phyloP scores from a whole-genome alignment of 2,329 filamentous ascomycete genomes.

The Cryphonectria parasitica region DNA sequence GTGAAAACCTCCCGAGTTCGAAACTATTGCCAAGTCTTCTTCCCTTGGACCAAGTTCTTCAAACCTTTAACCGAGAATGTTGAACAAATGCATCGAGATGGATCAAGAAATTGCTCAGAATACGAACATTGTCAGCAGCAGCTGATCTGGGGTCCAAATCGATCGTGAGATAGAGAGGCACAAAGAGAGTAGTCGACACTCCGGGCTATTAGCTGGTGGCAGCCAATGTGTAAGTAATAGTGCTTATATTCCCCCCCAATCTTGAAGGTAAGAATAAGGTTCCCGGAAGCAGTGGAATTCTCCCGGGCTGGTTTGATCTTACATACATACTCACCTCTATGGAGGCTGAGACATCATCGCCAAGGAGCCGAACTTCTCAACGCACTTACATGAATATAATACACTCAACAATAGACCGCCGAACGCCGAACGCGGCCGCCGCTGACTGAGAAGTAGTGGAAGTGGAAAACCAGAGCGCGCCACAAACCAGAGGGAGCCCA shows the following conservation, averaged over 20 bases:
- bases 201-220: background rate
- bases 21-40: background rate
- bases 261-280: background rate
- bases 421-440: background rate
- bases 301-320: background rate
- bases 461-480: background rate
- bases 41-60: background rate
- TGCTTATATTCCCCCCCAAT: background rate
- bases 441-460: background rate
- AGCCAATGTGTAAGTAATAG: background rate
- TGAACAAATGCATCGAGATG: background rate
- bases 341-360: background rate
- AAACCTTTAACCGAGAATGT: background rate
- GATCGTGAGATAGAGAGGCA: too few species aligned
- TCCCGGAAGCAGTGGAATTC: background rate
- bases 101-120: background rate
- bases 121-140: conserved; percentile 4
- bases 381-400: background rate
- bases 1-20: background rate
- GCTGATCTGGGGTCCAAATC: conserved; percentile 2
- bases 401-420: background rate
- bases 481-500: background rate
- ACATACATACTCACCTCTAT: background rate
- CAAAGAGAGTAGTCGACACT: background rate
- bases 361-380: background rate